Conservation (phyloP, 2,329 filamentous ascomycete species). For the Didymella exigua region DNA sequence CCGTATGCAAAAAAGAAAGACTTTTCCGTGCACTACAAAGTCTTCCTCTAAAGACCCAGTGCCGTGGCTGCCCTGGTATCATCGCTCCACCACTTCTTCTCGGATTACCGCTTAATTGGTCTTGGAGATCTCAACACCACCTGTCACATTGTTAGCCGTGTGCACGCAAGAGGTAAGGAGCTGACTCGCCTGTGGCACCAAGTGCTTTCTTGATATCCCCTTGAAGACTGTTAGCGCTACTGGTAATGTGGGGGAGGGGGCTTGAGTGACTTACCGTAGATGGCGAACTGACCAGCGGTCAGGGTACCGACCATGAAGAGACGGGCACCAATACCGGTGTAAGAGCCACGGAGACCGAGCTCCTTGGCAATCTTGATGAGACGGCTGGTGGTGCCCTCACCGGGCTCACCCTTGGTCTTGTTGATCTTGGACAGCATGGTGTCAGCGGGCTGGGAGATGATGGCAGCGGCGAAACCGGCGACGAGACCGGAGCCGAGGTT, state of each 20-base stretch:
- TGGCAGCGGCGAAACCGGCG: constrained; percentile 83
- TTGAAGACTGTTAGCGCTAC: background rate
- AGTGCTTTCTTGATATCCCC: too few relatives aligned
- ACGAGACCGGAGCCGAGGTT: constrained; percentile 86
- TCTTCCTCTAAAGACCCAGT: constrained; percentile 17
- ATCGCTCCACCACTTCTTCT: constrained; percentile 20
- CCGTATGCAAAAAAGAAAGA: constrained; percentile 42
- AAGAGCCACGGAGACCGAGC: constrained; percentile 79
- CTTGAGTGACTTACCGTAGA: constrained; percentile 66
- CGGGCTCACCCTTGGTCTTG: constrained; percentile 87
- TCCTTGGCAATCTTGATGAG: constrained; percentile 88
- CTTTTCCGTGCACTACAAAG: constrained; percentile 32
- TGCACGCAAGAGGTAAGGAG: too few relatives aligned
- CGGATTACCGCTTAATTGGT: constrained; percentile 25
- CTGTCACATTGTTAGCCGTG: constrained; percentile 31
- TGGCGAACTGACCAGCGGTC: constrained; percentile 72
- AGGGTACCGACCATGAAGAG: constrained; percentile 72
- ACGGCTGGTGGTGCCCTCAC: constrained; percentile 80
- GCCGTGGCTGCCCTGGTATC: constrained; percentile 40
- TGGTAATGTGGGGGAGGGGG: background rate
- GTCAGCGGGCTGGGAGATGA: constrained; percentile 88
- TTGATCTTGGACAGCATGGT: constrained; percentile 97
- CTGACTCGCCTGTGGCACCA: constrained; percentile 58
- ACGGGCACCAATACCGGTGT: constrained; percentile 80
- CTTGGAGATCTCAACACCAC: constrained; percentile 58